Evolutionary conservation across 164 flowering plant genomes (phyloP).

Genomic region (Chimonanthus praecox): DNA sequence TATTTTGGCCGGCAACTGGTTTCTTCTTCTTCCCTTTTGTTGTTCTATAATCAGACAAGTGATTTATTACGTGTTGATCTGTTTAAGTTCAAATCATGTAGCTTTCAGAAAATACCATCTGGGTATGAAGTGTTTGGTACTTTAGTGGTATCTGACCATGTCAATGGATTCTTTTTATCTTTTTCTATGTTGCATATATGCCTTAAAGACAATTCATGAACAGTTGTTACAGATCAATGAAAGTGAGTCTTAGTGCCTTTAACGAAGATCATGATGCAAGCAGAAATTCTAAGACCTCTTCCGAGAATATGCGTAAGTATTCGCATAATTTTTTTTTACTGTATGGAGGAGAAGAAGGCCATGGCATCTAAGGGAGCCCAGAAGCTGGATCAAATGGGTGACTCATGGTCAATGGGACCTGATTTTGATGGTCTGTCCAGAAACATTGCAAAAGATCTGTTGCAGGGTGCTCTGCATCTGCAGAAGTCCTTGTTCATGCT

Average conservation of each 20-base stretch:
- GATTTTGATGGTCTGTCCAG: slow-evolving; percentile 35
- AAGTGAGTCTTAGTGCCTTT: slow-evolving; percentile 25
- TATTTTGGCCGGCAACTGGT: neutral
- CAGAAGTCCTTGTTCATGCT: slow-evolving; percentile 72
- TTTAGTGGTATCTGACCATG: neutral
- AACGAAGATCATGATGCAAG: slow-evolving; percentile 77
- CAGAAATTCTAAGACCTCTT: slow-evolving; percentile 44
- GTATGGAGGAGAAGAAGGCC: slow-evolving; percentile 17
- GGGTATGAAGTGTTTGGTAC: neutral
- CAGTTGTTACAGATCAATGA: slow-evolving; percentile 56
- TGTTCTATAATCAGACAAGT: neutral
- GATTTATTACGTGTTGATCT: neutral
- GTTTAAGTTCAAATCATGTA: neutral
- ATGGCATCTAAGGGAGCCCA: slow-evolving; percentile 42
- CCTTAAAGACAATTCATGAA: slow-evolving; percentile 55
- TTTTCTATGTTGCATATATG: slow-evolving; percentile 44
- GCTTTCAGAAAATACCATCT: neutral
- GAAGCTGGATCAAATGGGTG: slow-evolving; percentile 55
- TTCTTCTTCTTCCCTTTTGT: neutral
- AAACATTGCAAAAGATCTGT: slow-evolving; percentile 53
- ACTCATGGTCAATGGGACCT: slow-evolving; percentile 50
- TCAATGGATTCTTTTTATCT: slow-evolving; percentile 8
- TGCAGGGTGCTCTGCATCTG: slow-evolving; percentile 76
- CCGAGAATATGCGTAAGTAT: slow-evolving; percentile 18
- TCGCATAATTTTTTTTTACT: slow-evolving; percentile 24